These are phyloP conservation scores for Sphagnum contortum DNA, from an alignment of 225 moss, liverwort and hornwort genomes.

Conservation along the genomic window DNA sequence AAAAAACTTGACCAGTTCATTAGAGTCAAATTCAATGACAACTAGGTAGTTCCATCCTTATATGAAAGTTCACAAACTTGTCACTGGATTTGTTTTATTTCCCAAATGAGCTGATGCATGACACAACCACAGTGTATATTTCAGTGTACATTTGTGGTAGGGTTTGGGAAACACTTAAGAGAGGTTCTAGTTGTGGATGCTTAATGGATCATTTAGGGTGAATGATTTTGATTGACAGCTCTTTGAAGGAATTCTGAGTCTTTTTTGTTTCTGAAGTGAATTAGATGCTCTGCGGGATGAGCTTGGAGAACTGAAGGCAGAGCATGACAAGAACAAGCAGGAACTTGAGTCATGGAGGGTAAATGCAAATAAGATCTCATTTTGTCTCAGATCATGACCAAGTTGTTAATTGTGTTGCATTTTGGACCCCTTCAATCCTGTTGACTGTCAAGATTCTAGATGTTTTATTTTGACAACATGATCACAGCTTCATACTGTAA, in stretches of 20 bases:
- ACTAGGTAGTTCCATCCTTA: constrained; percentile 31
- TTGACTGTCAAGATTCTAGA: not conserved
- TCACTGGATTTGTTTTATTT: too few relatives aligned
- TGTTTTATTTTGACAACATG: not conserved
- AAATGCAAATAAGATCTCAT: not conserved
- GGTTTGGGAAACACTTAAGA: too few relatives aligned
- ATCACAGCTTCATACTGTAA: not conserved
- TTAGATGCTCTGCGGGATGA: constrained; percentile 48
- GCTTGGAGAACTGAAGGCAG: constrained; percentile 28
- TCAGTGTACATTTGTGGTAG: too few relatives aligned
- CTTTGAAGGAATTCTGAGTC: too few relatives aligned
- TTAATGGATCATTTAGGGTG: too few relatives aligned
- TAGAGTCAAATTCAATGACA: constrained; percentile 54
- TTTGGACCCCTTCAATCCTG: not conserved
- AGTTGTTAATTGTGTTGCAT: not conserved
- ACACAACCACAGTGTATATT: too few relatives aligned
- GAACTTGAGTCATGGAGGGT: constrained; percentile 40
- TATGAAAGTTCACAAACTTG: too few relatives aligned
- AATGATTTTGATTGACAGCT: too few relatives aligned
- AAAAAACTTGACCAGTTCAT: constrained; percentile 44
- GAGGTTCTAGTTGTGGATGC: too few relatives aligned
- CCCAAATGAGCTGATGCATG: too few relatives aligned
- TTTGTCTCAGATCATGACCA: not conserved
- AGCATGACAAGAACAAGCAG: constrained; percentile 21
- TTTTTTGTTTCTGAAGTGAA: constrained; percentile 30